Conservation (phyloP, 345 rosid genomes). For the Camelina neglecta region DNA sequence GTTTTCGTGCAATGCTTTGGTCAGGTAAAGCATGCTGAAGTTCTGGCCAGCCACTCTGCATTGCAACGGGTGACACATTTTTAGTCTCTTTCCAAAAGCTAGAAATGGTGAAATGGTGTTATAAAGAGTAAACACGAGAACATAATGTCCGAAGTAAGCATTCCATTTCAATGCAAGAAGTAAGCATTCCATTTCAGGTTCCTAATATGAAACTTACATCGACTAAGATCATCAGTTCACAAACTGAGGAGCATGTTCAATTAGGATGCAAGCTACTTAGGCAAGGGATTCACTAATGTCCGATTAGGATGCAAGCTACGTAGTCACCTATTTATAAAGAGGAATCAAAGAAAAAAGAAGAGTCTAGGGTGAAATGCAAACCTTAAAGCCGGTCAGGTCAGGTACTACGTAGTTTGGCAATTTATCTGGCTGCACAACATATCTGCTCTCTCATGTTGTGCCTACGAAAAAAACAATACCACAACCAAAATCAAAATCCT, state of each 20-base stretch:
- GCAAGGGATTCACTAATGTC: neutral
- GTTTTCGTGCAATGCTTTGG: slow-evolving; percentile 84
- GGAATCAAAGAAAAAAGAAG: slow-evolving; percentile 5
- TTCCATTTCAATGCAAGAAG: neutral
- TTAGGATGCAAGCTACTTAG: no score
- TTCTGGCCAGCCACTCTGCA: slow-evolving; percentile 97
- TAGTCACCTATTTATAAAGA: neutral
- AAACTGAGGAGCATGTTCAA: neutral
- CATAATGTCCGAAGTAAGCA: slow-evolving; percentile 37
- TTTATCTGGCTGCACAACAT: slow-evolving; percentile 73
- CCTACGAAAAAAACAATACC: slow-evolving; percentile 45
- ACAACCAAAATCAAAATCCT: neutral
- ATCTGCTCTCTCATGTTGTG: slow-evolving; percentile 95
- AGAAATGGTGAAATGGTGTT: neutral
- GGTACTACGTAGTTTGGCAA: slow-evolving; percentile 80
- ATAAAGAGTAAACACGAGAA: neutral
- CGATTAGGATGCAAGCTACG: no score
- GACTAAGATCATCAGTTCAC: neutral
- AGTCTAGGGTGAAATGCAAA: slow-evolving; percentile 30
- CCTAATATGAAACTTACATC: neutral
- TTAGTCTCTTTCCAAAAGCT: neutral
- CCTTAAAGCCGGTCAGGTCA: slow-evolving; percentile 79
- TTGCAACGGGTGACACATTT: neutral
- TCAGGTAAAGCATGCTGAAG: slow-evolving; percentile 80
- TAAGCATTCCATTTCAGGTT: neutral